Percentiles rank a stretch among this genome's conserved stretches.
phyloP scores from a whole-genome alignment of 2,329 filamentous ascomycete genomes.

The Colletotrichum sublineola region DNA sequence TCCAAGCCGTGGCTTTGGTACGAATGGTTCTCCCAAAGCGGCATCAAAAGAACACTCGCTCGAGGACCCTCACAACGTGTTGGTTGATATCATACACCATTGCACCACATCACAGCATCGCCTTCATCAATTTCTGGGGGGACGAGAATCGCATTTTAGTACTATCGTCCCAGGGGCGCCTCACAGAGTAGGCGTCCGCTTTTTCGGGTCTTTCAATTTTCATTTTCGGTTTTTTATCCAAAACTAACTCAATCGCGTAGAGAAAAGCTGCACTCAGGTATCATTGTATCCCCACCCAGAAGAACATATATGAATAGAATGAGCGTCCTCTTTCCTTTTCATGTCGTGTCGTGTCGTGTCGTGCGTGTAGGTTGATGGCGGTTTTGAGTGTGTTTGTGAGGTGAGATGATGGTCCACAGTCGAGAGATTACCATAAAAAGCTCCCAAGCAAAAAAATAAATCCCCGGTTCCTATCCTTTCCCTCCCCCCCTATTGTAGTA shows the following conservation, averaged over 20 bases:
- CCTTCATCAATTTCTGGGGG: neutral
- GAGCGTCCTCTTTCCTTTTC: conserved; percentile 7
- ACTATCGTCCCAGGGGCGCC: neutral
- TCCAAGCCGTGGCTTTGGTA: neutral
- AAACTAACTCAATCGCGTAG: neutral
- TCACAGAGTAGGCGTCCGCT: neutral
- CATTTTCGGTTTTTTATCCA: conserved; percentile 15
- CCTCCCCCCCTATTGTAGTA: conserved; percentile 40
- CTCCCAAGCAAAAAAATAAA: conserved; percentile 20
- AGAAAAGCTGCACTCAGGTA: conserved; percentile 30
- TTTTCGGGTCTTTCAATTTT: conserved; percentile 1
- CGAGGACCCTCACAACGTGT: neutral
- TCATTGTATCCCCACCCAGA: conserved; percentile 32
- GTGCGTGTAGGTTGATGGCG: conserved; percentile 11
- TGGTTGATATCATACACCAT: too few relatives aligned
- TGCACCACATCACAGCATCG: neutral
- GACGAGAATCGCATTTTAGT: neutral
- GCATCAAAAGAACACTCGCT: neutral
- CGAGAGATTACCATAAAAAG: conserved; percentile 12
- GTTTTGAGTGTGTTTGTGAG: neutral
- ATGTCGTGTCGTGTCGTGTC: neutral
- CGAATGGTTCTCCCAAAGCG: neutral
- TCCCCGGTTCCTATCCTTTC: conserved; percentile 40
- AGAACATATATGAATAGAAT: neutral
- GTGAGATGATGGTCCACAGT: neutral